phyloP scores from a whole-genome alignment of 2,329 filamentous ascomycete genomes.

The Colletotrichum lupini region DNA sequence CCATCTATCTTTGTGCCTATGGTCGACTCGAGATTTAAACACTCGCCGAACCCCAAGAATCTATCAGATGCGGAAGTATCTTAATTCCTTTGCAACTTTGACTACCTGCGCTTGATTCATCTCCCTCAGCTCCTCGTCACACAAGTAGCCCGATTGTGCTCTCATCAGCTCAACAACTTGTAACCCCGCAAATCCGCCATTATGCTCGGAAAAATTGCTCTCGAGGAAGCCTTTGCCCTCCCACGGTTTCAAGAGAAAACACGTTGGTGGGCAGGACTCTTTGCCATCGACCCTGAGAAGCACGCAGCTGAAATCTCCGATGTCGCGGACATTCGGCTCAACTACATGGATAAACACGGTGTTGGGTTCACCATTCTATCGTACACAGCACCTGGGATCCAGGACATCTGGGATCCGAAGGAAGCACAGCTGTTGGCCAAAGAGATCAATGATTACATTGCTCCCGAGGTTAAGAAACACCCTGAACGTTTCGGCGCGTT shows the following conservation, averaged over 20 bases:
- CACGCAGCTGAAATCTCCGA: slow-evolving; percentile 55
- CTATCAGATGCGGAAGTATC: too few relatives aligned
- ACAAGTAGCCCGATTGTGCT: not conserved
- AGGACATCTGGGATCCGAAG: slow-evolving; percentile 54
- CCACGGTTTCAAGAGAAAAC: slow-evolving; percentile 42
- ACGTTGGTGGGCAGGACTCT: slow-evolving; percentile 42
- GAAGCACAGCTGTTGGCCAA: slow-evolving; percentile 53
- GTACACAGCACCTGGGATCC: slow-evolving; percentile 59
- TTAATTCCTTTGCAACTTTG: too few relatives aligned
- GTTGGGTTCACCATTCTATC: slow-evolving; percentile 61
- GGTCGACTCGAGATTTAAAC: not conserved
- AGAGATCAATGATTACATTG: slow-evolving; percentile 44
- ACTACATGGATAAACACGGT: slow-evolving; percentile 53
- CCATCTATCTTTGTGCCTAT: not conserved
- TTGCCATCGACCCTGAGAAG: slow-evolving; percentile 4
- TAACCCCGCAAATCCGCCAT: not conserved
- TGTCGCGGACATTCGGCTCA: slow-evolving; percentile 43
- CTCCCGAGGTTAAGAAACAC: slow-evolving; percentile 36
- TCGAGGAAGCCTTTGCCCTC: slow-evolving; percentile 71
- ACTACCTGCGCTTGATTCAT: too few relatives aligned
- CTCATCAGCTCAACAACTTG: not conserved
- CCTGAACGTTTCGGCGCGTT: slow-evolving; percentile 58
- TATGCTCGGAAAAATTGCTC: slow-evolving; percentile 70
- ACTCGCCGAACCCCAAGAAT: not conserved
- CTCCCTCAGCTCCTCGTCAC: too few relatives aligned